These are phyloP conservation scores for Phytopythium ostracodes DNA, from an alignment of 352 stramenopile genomes.

Conservation along the genomic window DNA sequence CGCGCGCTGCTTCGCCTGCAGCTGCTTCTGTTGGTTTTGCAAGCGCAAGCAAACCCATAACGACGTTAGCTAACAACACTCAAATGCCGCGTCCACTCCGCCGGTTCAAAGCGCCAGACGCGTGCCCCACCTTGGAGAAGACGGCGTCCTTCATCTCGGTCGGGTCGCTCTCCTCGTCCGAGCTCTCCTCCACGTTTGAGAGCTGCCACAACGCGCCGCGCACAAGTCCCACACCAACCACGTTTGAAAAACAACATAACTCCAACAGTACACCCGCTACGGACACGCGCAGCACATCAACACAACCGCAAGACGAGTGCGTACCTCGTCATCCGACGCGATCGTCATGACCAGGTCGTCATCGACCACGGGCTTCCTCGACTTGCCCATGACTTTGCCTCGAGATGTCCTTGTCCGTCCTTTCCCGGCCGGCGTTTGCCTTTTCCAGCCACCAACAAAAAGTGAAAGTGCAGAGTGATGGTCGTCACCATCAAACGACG, in stretches of 20 bases:
- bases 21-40: constrained; percentile 36
- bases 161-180: constrained; percentile 45
- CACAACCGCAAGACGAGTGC: not conserved
- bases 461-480: constrained; percentile 6
- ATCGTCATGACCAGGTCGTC: constrained; percentile 89
- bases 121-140: constrained; percentile 51
- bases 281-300: not conserved
- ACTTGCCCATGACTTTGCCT: constrained; percentile 15
- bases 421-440: not conserved
- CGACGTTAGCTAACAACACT: not conserved
- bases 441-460: constrained; percentile 8
- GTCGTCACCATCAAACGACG: constrained; percentile 10
- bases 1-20: constrained; percentile 28
- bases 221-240: too few species aligned
- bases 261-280: not conserved
- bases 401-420: not conserved
- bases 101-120: not conserved
- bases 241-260: not conserved
- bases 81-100: not conserved
- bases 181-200: constrained; percentile 69
- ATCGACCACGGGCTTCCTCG: constrained; percentile 27
- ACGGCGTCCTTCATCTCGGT: constrained; percentile 51
- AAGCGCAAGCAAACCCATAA: not conserved
- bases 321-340: constrained; percentile 79
- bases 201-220: constrained; percentile 19